phyloP scores from a whole-genome alignment of 2,329 filamentous ascomycete species.

The Trichoderma guizhouense region DNA sequence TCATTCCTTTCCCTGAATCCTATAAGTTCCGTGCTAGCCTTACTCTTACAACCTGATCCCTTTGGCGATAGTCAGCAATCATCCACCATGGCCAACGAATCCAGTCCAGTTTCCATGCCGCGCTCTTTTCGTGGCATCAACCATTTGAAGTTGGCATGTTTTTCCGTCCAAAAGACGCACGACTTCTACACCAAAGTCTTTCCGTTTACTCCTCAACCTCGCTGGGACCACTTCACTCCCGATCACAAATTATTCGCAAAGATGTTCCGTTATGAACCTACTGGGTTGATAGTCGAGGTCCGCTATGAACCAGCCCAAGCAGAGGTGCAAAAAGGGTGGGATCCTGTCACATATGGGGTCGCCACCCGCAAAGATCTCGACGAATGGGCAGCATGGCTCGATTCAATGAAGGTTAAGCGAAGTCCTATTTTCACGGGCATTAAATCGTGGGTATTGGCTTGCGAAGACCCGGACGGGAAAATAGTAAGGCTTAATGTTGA shows the following conservation, averaged over 20 bases:
- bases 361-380: neutral
- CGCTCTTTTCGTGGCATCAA: neutral
- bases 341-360: neutral
- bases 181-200: neutral
- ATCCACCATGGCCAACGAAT: neutral
- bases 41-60: neutral
- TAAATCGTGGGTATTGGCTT: neutral
- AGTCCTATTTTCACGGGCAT: neutral
- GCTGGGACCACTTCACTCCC: neutral
- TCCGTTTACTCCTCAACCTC: neutral
- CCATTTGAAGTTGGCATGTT: neutral
- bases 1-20: neutral
- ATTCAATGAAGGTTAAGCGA: neutral
- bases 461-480: neutral
- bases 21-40: neutral
- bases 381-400: neutral
- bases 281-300: neutral
- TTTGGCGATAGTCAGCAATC: neutral
- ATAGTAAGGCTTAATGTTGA: neutral
- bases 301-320: neutral
- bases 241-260: neutral
- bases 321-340: neutral
- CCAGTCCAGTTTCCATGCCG: neutral
- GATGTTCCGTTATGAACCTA: neutral
- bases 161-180: neutral